These are phyloP conservation scores for Capniomyces stellatus DNA, from an alignment of 371 early-diverging fungal genomes.

Conservation along the genomic window DNA sequence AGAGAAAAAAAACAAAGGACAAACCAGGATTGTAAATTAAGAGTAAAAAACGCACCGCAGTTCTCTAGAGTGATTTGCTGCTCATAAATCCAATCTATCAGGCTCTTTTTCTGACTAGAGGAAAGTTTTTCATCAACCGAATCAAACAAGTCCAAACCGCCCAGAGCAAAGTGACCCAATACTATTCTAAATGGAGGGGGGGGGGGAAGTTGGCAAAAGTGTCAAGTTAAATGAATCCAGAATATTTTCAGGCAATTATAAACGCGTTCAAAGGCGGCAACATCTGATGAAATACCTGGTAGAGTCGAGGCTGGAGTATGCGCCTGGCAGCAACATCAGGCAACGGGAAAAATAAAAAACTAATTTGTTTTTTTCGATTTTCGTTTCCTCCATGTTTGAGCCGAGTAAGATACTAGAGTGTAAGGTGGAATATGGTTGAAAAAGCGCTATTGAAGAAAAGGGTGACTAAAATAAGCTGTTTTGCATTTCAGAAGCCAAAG, in stretches of 20 bases:
- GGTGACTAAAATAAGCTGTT: background rate
- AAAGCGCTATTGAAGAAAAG: background rate
- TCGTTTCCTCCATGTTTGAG: too few relatives aligned
- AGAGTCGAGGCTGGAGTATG: conserved; percentile 55
- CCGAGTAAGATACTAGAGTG: too few relatives aligned
- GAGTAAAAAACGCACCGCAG: conserved; percentile 26
- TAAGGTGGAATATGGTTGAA: background rate
- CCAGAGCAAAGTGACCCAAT: conserved; percentile 59
- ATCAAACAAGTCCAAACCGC: conserved; percentile 59
- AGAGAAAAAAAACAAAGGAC: too few relatives aligned
- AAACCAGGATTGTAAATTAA: too few relatives aligned
- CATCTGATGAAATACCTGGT: too few relatives aligned
- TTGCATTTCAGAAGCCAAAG: background rate
- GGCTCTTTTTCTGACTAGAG: conserved; percentile 33
- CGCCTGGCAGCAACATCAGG: conserved; percentile 50
- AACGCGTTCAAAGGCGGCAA: too few relatives aligned
- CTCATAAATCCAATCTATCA: conserved; percentile 92
- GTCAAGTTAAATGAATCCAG: too few relatives aligned
- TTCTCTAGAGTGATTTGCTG: conserved; percentile 50
- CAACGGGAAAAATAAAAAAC: conserved; percentile 44
- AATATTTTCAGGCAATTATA: too few relatives aligned
- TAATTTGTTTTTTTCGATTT: background rate
- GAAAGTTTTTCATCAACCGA: conserved; percentile 34
- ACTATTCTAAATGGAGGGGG: conserved; percentile 55
- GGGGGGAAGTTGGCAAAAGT: too few relatives aligned